Conservation (phyloP, 768 basidiomycete genomes). For the Phylloporus sp. region DNA sequence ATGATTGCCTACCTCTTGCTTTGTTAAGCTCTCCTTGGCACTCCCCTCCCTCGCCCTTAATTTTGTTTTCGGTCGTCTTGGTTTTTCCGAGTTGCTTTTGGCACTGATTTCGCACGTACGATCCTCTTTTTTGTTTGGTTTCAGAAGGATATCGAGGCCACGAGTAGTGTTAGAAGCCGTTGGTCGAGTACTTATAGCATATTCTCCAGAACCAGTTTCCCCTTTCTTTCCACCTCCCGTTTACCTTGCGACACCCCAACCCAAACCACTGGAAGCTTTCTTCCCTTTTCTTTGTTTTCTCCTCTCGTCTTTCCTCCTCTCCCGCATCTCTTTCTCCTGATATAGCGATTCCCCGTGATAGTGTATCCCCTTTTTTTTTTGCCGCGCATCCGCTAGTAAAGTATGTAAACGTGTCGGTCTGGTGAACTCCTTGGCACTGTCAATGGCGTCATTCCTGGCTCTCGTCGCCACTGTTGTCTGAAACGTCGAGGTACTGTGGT, state of each 20-base stretch:
- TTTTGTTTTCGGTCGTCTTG: conserved; percentile 1
- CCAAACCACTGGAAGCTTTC: too few relatives aligned
- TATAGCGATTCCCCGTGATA: conserved; percentile 10
- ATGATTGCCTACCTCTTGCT: conserved; percentile 2
- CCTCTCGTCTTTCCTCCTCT: neutral
- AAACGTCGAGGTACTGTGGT: too few relatives aligned
- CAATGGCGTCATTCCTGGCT: too few relatives aligned
- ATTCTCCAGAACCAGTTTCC: conserved; percentile 3
- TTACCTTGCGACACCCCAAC: conserved; percentile 16
- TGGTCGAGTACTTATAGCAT: conserved; percentile 13
- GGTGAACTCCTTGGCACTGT: too few relatives aligned
- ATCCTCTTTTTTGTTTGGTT: conserved; percentile 6
- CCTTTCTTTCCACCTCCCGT: neutral
- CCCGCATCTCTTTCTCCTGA: neutral
- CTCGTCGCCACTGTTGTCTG: too few relatives aligned
- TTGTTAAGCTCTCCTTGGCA: neutral
- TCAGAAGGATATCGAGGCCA: conserved; percentile 1
- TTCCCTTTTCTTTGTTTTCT: neutral
- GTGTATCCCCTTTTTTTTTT: conserved; percentile 25
- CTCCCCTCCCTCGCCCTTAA: too few relatives aligned
- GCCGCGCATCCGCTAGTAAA: neutral
- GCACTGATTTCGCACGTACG: conserved; percentile 5
- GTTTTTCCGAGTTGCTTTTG: conserved; percentile 7
- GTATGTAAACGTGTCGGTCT: too few relatives aligned
- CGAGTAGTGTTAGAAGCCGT: conserved; percentile 4